phyloP scores from a whole-genome alignment of 768 basidiomycete species.

The Naganishia randhawae region DNA sequence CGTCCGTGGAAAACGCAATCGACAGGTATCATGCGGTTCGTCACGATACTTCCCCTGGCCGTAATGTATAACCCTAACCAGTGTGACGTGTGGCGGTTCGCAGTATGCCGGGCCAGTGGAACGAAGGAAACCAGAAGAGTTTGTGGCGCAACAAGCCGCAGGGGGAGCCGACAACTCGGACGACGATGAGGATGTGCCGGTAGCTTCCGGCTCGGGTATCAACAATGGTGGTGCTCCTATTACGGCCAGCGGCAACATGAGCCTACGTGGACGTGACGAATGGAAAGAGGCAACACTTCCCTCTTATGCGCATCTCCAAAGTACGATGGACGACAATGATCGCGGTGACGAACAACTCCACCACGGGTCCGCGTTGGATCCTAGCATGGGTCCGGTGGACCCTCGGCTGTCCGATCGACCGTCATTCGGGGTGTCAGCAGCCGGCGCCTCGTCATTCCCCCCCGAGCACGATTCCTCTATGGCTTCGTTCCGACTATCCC shows the following conservation, averaged over 20 bases:
- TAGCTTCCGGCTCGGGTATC: not conserved
- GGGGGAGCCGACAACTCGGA: constrained; percentile 42
- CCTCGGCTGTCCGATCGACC: constrained; percentile 7
- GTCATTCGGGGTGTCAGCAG: not conserved
- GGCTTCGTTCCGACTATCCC: not conserved
- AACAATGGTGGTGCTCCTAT: constrained; percentile 4
- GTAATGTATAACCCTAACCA: not conserved
- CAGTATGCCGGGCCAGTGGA: constrained; percentile 50
- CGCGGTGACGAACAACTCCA: not conserved
- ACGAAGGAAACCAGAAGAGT: constrained; percentile 44
- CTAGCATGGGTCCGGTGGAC: not conserved
- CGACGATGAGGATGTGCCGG: constrained; percentile 40
- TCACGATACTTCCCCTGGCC: not conserved
- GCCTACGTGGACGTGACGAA: constrained; percentile 28
- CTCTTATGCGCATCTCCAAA: not conserved
- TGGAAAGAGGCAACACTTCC: constrained; percentile 27
- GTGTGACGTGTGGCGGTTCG: not conserved
- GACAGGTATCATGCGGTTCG: constrained; percentile 46
- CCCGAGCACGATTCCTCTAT: not conserved
- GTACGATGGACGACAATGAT: not conserved
- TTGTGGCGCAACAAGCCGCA: constrained; percentile 36
- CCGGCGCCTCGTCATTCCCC: not conserved
- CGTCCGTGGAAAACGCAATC: constrained; percentile 41
- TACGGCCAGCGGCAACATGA: constrained; percentile 18
- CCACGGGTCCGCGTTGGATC: not conserved